Base-by-base conservation (phyloP, 2,329 filamentous ascomycete species). In the Phaeomoniella chlamydospora region DNA sequence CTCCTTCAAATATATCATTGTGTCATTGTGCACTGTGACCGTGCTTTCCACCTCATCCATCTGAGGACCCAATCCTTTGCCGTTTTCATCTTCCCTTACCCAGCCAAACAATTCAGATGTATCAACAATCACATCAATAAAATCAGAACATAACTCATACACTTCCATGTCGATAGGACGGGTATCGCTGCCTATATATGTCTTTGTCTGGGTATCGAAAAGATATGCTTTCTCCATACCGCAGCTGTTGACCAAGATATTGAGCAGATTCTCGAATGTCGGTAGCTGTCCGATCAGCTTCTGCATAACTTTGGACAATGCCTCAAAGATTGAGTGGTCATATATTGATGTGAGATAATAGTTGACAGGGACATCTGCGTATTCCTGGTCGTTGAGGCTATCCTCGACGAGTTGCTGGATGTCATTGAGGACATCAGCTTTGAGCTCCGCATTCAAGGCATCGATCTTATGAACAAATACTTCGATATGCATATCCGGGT, bases 381-480 rank as follows among this genome's bases (percentile, higher is more conserved):
- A 84, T 10, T 87, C 88, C 41, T 85, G 75, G 54, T 98, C 90
- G 9, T 80, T 88, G 18, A 98, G 74, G 56, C 98, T 90, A 54
- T 98, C 90, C 50, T 93, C 86, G 43, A 96, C 94, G 29, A 86
- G 79, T 54, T 96, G 92, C 36, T 87, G 87, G 43, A 98, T 93
- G 58, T 98, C 90, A 40, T 90, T 80, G 62, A 93, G 90, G 13
- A 92, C 93, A 50, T 98, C 90, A 39, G 87, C 77, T 53, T 90
- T 87, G 66, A 90, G 96, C 57, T 98, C 90, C 46, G 96, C 90
- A 17, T 84, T 90, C 12, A 98, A 69, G n/a, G 87, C 88, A 54
- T 98, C 90, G 19, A 94, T 88, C 58, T 98, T 98, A 70, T 98
- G 90, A 49, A 98, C 93, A 58, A 98, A 96, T 35, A 98, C 88